Evolutionary conservation across 805 yeast species (phyloP), one percentile per base, ranked within the genome.

Genomic region (Pichia nakasei): DNA sequence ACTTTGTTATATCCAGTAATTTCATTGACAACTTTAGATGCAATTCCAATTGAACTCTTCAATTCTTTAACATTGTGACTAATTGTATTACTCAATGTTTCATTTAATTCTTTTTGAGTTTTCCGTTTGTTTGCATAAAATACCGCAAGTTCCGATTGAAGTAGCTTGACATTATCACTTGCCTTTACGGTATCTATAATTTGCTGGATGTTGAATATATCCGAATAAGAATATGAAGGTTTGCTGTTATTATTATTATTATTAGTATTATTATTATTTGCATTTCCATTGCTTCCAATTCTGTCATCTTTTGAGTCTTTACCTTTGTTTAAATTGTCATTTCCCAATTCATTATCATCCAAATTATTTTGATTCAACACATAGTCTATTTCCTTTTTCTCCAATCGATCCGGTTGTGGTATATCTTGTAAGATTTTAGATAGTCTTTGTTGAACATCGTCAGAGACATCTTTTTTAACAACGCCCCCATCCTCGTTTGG

Each of bases 1-100:
- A 93, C 85, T 18, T 80, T 70, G 0, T 87, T 73, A 60, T 93
- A 93, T 0, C 98, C 98, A 0, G 98, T 91, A 11, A 88, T 80
- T 53, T 88, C 96, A 56, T 93, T 93, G 29, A 91, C 69, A 2
- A 89, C 75, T 47, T 76, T 70, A 0, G 85, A 73, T 0, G 85
- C 82, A 0, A 78, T 71, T 42, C 74, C 68, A 6, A 79, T 67
- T 1, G 84, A 72, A 17, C 70, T 77, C 47, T 73, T 82, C 36
- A 80, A 56, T 2, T 80, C 75, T 46, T 71, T 76, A 20, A 79
- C 64, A 53, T 73, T 74, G n/a, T 63, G 51, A 35, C 67, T 75
- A 20, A 79, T 52, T 48, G 65, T 67, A 44, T 73, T 68, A 35
- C 70, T 55, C 4, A 67, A 56, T 34, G 69, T 68, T 29, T 45